These are phyloP conservation scores for Aegilops umbellulata DNA, from an alignment of 176 grass and related monocot species.

Conservation along the genomic window DNA sequence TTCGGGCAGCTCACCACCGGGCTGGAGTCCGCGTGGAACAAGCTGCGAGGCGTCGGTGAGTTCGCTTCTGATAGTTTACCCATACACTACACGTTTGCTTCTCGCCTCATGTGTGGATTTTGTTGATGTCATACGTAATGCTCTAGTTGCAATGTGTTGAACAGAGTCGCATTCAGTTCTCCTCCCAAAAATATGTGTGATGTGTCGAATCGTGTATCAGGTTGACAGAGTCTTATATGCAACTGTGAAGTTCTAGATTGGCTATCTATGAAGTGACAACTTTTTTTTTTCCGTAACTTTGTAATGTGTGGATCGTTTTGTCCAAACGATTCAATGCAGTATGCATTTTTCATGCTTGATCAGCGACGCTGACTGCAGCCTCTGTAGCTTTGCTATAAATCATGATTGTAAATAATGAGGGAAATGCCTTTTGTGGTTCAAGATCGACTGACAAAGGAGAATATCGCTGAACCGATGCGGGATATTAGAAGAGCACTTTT, in stretches of 20 bases:
- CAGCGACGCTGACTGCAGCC: background rate
- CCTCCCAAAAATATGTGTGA: too few species aligned
- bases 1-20: constrained; percentile 93
- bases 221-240: too few species aligned
- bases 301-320: background rate
- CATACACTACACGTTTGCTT: too few species aligned
- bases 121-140: background rate
- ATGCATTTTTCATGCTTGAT: background rate
- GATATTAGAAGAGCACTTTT: constrained; percentile 96
- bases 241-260: too few species aligned
- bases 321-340: background rate
- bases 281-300: background rate
- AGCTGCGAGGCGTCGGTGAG: constrained; percentile 79
- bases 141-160: background rate
- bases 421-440: constrained; percentile 19
- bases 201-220: too few species aligned
- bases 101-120: background rate
- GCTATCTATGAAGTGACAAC: too few species aligned
- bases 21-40: constrained; percentile 96
- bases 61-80: background rate
- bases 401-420: background rate
- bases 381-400: background rate
- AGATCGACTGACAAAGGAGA: constrained; percentile 91
- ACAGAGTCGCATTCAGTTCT: background rate
- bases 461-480: constrained; percentile 88